phyloP scores from a whole-genome alignment of 495 filamentous ascomycete species.

The Annulohypoxylon moriforme region DNA sequence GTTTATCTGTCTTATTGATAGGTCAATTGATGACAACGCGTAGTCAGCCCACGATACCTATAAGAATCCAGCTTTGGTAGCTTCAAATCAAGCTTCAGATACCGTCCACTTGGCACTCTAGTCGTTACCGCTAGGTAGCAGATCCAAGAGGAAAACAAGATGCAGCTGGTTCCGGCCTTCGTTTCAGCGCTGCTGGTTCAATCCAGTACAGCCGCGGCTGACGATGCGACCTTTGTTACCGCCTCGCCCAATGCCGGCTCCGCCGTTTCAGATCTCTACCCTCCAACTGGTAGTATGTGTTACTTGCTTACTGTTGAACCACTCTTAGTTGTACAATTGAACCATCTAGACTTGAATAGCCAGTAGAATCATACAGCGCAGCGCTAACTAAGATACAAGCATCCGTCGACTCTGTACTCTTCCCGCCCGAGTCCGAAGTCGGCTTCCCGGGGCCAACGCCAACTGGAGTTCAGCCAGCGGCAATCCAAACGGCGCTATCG shows the following conservation, averaged over 20 bases:
- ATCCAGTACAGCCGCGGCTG: conserved; percentile 21
- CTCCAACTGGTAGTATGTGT: conserved; percentile 43
- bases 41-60: conserved; percentile 23
- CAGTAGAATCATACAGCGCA: no score
- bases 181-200: conserved; percentile 34
- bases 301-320: background rate
- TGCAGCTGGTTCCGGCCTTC: conserved; percentile 35
- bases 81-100: conserved; percentile 25
- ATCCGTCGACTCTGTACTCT: conserved; percentile 38
- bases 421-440: conserved; percentile 44
- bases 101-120: conserved; percentile 30
- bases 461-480: conserved; percentile 41
- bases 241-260: conserved; percentile 38
- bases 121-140: conserved; percentile 7
- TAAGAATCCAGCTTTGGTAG: conserved; percentile 36
- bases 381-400: conserved; percentile 36
- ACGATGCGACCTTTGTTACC: conserved; percentile 34
- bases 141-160: conserved; percentile 21
- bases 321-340: background rate
- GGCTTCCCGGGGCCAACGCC: conserved; percentile 43
- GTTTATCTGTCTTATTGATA: conserved; percentile 32
- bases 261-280: conserved; percentile 37
- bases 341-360: background rate
- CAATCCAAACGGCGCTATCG: conserved; percentile 38
- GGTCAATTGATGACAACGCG: conserved; percentile 29